phyloP scores from a whole-genome alignment of 2,329 filamentous ascomycete genomes.

The Penicillium verrucosum region DNA sequence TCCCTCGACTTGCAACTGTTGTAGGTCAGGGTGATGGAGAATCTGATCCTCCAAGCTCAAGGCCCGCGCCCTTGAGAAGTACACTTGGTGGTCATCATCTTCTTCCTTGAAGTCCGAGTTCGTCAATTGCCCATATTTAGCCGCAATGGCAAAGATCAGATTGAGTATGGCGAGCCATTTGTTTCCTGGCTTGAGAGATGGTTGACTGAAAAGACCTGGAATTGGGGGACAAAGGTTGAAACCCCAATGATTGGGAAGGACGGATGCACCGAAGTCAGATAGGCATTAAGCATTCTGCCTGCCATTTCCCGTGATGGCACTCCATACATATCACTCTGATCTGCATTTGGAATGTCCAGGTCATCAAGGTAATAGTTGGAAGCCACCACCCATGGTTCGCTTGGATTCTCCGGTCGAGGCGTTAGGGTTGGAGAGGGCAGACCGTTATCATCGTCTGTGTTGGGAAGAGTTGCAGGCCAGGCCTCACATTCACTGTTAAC shows the following conservation, averaged over 20 bases:
- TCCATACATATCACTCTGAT: conserved; percentile 35
- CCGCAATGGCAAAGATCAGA: conserved; percentile 44
- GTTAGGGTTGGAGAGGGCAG: conserved; percentile 30
- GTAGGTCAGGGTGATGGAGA: conserved; percentile 42
- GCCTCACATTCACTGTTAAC: conserved; percentile 27
- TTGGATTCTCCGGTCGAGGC: conserved; percentile 20
- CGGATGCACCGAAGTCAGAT: conserved; percentile 43
- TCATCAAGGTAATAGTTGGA: conserved; percentile 44
- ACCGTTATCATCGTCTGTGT: conserved; percentile 20
- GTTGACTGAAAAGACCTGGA: conserved; percentile 39
- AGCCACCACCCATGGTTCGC: conserved; percentile 28
- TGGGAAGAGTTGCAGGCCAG: conserved; percentile 15
- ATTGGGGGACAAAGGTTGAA: conserved; percentile 42
- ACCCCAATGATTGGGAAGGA: conserved; percentile 46
- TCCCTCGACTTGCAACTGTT: conserved; percentile 44
- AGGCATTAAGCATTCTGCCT: conserved; percentile 40
- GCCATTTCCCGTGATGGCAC: conserved; percentile 40
- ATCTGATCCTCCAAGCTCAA: conserved; percentile 41
- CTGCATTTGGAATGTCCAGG: conserved; percentile 34
- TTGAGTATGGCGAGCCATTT: conserved; percentile 47
- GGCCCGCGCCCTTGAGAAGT: conserved; percentile 41
- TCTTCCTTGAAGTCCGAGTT: conserved; percentile 37
- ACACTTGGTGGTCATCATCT: conserved; percentile 39
- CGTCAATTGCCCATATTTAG: conserved; percentile 40
- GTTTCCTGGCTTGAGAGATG: conserved; percentile 35